A percentile compares a stretch with the other conserved stretches of the same genome.
Conservation (phyloP, 257 asterid genomes). For the Solanum gracilifrons region DNA sequence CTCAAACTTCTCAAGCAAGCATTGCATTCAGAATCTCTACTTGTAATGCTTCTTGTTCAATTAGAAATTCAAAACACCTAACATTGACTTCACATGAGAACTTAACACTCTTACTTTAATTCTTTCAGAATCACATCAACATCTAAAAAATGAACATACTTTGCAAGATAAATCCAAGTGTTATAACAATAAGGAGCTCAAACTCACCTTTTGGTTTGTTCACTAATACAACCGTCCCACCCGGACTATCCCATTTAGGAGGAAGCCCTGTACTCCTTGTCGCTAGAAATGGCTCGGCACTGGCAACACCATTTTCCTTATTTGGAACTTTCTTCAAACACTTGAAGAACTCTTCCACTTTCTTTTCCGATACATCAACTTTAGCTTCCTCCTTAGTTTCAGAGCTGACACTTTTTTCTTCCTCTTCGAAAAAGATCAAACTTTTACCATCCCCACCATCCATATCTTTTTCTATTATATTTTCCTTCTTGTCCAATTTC, state of each 20-base stretch:
- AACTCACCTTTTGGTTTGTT: slow-evolving; percentile 85
- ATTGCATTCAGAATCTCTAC: background rate
- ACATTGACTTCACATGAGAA: background rate
- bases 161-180: background rate
- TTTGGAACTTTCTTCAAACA: slow-evolving; percentile 86
- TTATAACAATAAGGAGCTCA: background rate
- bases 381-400: slow-evolving; percentile 18
- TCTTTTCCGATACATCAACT: slow-evolving; percentile 68
- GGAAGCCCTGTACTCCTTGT: slow-evolving; percentile 80
- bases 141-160: background rate
- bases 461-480: background rate
- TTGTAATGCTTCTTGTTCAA: background rate
- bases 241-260: slow-evolving; percentile 81
- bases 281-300: slow-evolving; percentile 58
- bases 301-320: slow-evolving; percentile 22
- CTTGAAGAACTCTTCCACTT: slow-evolving; percentile 91
- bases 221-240: slow-evolving; percentile 78
- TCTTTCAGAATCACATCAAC: background rate
- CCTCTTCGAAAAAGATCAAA: slow-evolving; percentile 65
- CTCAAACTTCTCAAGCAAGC: background rate
- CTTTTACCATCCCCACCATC: slow-evolving; percentile 23
- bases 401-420: background rate
- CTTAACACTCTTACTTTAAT: background rate
- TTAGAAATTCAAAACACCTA: background rate
- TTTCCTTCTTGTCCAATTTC: background rate